phyloP scores from a whole-genome alignment of 257 asterid genomes.

The Solanum corneliomulleri region DNA sequence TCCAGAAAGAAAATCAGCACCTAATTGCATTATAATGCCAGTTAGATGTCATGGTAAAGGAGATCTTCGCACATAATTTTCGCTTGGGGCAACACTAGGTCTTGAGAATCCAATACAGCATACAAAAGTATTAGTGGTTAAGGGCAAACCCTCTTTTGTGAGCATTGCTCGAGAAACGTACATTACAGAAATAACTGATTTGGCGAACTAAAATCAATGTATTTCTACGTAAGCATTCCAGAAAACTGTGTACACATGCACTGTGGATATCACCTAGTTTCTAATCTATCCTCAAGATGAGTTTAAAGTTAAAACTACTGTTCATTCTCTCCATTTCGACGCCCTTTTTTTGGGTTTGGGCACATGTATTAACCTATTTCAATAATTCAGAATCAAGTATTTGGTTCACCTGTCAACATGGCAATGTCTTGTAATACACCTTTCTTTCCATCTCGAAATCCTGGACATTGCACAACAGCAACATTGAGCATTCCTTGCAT shows the following conservation, averaged over 20 bases:
- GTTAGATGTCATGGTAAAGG: not conserved
- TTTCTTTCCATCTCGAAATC: constrained; percentile 65
- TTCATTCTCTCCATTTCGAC: not conserved
- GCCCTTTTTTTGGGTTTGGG: not conserved
- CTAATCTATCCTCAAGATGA: not conserved
- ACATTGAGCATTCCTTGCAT: constrained; percentile 62
- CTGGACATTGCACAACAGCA: constrained; percentile 89
- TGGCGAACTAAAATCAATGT: not conserved
- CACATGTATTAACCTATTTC: not conserved
- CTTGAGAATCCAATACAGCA: not conserved
- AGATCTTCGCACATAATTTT: not conserved
- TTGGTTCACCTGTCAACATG: constrained; percentile 68
- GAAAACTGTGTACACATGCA: not conserved
- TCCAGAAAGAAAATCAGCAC: constrained; percentile 94
- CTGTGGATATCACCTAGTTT: not conserved
- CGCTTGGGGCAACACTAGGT: not conserved
- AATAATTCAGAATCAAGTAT: not conserved
- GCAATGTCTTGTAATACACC: constrained; percentile 90
- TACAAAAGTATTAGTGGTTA: not conserved
- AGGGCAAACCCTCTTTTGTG: not conserved
- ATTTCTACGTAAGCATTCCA: not conserved
- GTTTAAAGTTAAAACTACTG: not conserved
- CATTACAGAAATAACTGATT: not conserved
- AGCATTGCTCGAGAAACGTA: not conserved
- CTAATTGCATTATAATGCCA: constrained; percentile 22